phyloP scores from a whole-genome alignment of 768 basidiomycete genomes.

The Lyophyllum atratum region DNA sequence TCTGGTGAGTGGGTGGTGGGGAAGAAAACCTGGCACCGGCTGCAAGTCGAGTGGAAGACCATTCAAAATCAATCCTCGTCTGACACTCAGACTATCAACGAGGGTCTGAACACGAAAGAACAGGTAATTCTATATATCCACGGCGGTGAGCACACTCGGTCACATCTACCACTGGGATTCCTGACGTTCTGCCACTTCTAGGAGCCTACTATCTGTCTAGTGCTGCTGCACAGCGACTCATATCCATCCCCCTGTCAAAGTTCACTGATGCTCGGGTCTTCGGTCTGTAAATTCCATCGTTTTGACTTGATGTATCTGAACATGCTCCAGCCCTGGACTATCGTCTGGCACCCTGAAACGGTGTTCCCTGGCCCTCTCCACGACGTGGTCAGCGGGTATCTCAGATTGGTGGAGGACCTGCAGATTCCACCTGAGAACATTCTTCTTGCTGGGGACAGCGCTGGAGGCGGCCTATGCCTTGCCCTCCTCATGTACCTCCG shows the following conservation, averaged over 20 bases:
- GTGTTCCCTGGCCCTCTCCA: conserved; percentile 86
- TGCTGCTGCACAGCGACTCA: conserved; percentile 84
- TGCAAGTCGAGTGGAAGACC: conserved; percentile 81
- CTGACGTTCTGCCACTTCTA: conserved; percentile 22
- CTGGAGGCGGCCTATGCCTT: conserved; percentile 86
- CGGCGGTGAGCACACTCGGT: conserved; percentile 61
- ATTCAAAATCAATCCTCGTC: conserved; percentile 27
- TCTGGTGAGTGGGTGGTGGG: conserved; percentile 98
- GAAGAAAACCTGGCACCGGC: conserved; percentile 82
- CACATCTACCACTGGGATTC: background rate
- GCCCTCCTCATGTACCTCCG: conserved; percentile 92
- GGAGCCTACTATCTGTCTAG: conserved; percentile 94
- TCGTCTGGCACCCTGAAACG: conserved; percentile 93
- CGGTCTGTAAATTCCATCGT: conserved; percentile 31
- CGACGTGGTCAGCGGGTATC: conserved; percentile 86
- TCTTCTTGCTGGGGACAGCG: conserved; percentile 87
- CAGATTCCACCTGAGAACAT: conserved; percentile 92
- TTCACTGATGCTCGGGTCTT: conserved; percentile 89
- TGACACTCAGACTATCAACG: conserved; percentile 15
- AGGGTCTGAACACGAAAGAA: conserved; percentile 51
- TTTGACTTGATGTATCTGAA: conserved; percentile 3
- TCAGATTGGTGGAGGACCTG: conserved; percentile 85
- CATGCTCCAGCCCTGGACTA: conserved; percentile 79
- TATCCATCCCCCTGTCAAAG: conserved; percentile 91
- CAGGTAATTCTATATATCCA: conserved; percentile 92